Evolutionary conservation across 1,284 basidiomycete genomes (phyloP).

Genomic region (Rhodotorula mucilaginosa): DNA sequence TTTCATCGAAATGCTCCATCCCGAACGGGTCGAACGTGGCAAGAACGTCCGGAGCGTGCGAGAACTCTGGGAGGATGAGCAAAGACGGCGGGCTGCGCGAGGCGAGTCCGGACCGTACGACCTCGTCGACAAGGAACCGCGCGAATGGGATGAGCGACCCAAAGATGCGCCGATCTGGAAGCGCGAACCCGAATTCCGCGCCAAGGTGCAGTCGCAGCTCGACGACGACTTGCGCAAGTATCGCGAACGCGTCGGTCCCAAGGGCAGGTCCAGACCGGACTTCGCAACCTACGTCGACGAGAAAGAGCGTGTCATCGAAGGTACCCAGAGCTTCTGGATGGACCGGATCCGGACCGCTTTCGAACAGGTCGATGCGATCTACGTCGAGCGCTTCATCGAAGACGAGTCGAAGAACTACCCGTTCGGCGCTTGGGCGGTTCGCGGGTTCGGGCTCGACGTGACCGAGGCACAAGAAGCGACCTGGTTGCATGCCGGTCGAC

Average conservation of each 20-base stretch:
- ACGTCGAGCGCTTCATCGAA: slow-evolving; percentile 41
- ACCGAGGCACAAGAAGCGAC: slow-evolving; percentile 30
- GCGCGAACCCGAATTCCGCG: slow-evolving; percentile 15
- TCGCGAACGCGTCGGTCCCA: slow-evolving; percentile 12
- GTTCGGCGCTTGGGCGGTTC: slow-evolving; percentile 61
- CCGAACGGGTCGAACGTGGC: slow-evolving; percentile 57
- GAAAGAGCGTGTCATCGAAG: slow-evolving; percentile 19
- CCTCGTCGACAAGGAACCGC: slow-evolving; percentile 24
- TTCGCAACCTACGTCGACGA: slow-evolving; percentile 40
- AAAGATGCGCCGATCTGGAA: slow-evolving; percentile 12
- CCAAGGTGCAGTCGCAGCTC: slow-evolving; percentile 15
- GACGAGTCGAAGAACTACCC: slow-evolving; percentile 62
- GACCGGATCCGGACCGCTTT: slow-evolving; percentile 45
- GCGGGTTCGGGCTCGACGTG: slow-evolving; percentile 20
- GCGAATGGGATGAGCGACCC: slow-evolving; percentile 21
- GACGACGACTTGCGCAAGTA: slow-evolving; percentile 14
- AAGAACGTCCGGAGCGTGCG: slow-evolving; percentile 83
- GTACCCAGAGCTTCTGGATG: slow-evolving; percentile 25
- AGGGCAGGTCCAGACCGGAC: slow-evolving; percentile 12
- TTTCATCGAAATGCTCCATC: slow-evolving; percentile 61
- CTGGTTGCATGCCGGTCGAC: slow-evolving; percentile 14
- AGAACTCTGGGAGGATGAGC: slow-evolving; percentile 94
- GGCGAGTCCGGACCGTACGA: slow-evolving; percentile 51
- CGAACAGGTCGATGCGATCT: slow-evolving; percentile 47
- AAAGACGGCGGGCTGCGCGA: slow-evolving; percentile 62